A percentile compares a stretch with the other conserved stretches of the same genome.
Conservation (phyloP, 2,329 filamentous ascomycete species). For the Harringtonia lauricola region DNA sequence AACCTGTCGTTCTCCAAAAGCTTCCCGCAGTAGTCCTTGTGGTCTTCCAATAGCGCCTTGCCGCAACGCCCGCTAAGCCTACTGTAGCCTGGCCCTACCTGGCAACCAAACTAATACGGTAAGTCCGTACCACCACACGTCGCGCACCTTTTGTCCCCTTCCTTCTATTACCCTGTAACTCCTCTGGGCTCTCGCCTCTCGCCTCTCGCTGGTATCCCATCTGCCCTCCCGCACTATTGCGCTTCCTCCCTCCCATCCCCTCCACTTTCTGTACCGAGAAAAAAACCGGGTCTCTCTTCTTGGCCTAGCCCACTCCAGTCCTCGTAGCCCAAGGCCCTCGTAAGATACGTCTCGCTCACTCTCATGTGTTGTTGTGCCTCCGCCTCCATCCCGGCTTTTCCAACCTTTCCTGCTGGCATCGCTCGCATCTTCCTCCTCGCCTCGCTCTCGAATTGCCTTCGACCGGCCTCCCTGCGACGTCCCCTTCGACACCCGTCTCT, state of each 20-base stretch:
- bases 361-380: slow-evolving; percentile 6
- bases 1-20: neutral
- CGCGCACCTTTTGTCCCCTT: too few relatives aligned
- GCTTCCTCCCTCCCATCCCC: neutral
- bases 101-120: slow-evolving; percentile 8
- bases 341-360: slow-evolving; percentile 5
- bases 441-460: neutral
- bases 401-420: slow-evolving; percentile 1
- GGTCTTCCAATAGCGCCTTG: slow-evolving; percentile 11
- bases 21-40: neutral
- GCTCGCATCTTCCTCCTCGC: neutral
- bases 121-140: neutral
- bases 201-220: too few relatives aligned
- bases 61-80: slow-evolving; percentile 10
- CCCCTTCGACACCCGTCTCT: neutral
- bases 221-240: neutral
- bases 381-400: neutral
- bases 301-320: slow-evolving; percentile 2
- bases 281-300: slow-evolving; percentile 7
- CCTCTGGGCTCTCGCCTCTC: neutral
- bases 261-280: slow-evolving; percentile 6
- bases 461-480: neutral
- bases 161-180: neutral
- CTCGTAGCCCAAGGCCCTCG: neutral
- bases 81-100: slow-evolving; percentile 7